phyloP scores from a whole-genome alignment of 257 asterid genomes.

The Petrea volubilis region DNA sequence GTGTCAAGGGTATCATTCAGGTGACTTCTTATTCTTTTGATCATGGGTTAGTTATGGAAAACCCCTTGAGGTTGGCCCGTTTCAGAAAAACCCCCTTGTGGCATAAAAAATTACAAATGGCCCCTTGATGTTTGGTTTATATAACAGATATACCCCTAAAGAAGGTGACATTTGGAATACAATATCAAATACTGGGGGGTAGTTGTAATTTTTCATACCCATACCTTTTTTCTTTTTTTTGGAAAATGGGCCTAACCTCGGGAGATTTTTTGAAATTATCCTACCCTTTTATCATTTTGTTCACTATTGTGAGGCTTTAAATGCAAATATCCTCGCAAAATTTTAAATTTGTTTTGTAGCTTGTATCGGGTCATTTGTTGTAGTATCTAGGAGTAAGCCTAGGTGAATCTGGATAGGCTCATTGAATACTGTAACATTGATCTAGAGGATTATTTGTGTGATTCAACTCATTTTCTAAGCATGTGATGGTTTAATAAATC shows the following conservation, averaged over 20 bases:
- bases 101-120: too few relatives aligned
- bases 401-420: background rate
- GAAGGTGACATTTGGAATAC: too few relatives aligned
- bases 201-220: too few relatives aligned
- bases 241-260: too few relatives aligned
- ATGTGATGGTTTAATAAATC: background rate
- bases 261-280: too few relatives aligned
- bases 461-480: background rate
- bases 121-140: too few relatives aligned
- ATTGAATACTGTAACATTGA: background rate
- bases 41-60: too few relatives aligned
- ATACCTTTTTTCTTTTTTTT: too few relatives aligned
- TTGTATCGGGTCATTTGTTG: background rate
- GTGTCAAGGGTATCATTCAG: slow-evolving; percentile 87
- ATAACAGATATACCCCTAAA: too few relatives aligned
- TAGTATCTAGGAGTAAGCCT: background rate
- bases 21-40: slow-evolving; percentile 30
- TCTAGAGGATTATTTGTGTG: background rate
- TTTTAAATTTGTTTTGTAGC: background rate
- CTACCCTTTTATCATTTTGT: background rate
- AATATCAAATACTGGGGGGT: too few relatives aligned
- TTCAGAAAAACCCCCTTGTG: too few relatives aligned
- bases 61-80: too few relatives aligned
- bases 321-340: background rate
- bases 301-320: background rate